These are phyloP conservation scores for Guyanaporus albipodus DNA, from an alignment of 768 basidiomycete species.

Conservation along the genomic window DNA sequence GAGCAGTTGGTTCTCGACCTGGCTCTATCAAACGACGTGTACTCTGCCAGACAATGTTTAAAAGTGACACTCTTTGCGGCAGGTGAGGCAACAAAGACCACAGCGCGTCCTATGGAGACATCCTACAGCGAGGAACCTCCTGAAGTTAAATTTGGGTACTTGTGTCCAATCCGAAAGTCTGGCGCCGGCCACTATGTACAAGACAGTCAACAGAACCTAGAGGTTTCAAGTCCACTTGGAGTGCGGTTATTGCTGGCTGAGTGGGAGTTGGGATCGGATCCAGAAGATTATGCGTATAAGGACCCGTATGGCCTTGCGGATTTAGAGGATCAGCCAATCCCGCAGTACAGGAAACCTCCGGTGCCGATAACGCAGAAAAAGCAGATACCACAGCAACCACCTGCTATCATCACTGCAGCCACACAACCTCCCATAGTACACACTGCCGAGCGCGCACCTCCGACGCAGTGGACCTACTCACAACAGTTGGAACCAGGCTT, in stretches of 20 bases:
- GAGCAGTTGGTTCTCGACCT: constrained; percentile 65
- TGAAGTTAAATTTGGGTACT: constrained; percentile 56
- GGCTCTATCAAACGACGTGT: constrained; percentile 53
- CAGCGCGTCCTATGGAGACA: constrained; percentile 32
- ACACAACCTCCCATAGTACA: constrained; percentile 19
- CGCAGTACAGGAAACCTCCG: constrained; percentile 11
- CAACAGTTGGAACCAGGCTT: constrained; percentile 11
- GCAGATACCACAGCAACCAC: constrained; percentile 33
- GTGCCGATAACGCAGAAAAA: constrained; percentile 19
- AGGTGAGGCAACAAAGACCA: constrained; percentile 1
- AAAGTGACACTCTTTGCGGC: constrained; percentile 9
- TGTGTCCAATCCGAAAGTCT: constrained; percentile 45
- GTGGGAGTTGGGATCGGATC: constrained; percentile 58
- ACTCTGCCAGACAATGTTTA: constrained; percentile 42
- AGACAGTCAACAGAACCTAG: constrained; percentile 11
- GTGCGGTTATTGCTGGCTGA: constrained; percentile 63
- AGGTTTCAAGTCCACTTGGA: constrained; percentile 42
- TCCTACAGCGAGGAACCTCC: constrained; percentile 55
- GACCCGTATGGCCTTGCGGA: constrained; percentile 49
- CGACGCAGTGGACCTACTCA: constrained; percentile 12
- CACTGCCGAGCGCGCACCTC: constrained; percentile 1
- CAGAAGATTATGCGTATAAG: constrained; percentile 45
- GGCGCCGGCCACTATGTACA: constrained; percentile 25
- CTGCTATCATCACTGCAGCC: constrained; percentile 35
- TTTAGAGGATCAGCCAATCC: constrained; percentile 14